Evolutionary conservation across 306 rosid genomes (phyloP), one percentile per base, ranked within the genome.

Genomic region (Cicer arietinum): DNA sequence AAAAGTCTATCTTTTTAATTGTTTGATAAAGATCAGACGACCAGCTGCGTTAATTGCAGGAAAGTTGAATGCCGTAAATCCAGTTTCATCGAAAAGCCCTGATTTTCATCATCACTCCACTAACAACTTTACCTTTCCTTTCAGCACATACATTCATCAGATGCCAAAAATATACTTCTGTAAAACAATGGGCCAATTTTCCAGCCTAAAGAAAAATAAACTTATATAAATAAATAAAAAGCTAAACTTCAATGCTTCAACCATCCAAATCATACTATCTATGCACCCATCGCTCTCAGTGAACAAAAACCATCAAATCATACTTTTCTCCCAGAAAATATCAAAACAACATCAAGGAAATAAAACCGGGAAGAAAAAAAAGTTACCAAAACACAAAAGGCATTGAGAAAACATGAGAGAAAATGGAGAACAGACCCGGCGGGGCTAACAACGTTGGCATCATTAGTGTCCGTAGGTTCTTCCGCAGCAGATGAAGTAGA

Each of bases 401-500:
- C 14, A 57, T 67, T 8, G 40, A 75, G 17, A 65, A 67, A 6
- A 13, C 1, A 18, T 5, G 11, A 18, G 10, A 50, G 5, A 14
- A 17, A 16, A n/a, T 18, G 14, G 2, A 7, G 45, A 53, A 46
- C 75, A 68, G 39, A 94, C 99, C 96, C 86, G 67, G 96, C 82
- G 71, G 90, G 90, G 74, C 89, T 83, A 25, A 77, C 78, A 70
- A 67, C 88, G 43, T 81, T 85, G 42, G 71, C n/a, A 35, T 85
- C 84, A 76, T 78, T 86, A 3, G 75, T 80, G 52, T 89, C 97
- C 20, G 75, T 64, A 10, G 73, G 86, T 30, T 77, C 80, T 25
- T 90, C 98, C 35, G 79, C 84, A 30, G 73, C 86, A 30, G 80
- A 69, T 7, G 90, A 76, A 18, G 56, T 79, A 61, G 89, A 85